Percentiles rank a stretch among this genome's conserved stretches.
These are phyloP conservation scores for Trichosporon asahii DNA, from an alignment of 1,284 basidiomycete species.

Conservation along the genomic window DNA sequence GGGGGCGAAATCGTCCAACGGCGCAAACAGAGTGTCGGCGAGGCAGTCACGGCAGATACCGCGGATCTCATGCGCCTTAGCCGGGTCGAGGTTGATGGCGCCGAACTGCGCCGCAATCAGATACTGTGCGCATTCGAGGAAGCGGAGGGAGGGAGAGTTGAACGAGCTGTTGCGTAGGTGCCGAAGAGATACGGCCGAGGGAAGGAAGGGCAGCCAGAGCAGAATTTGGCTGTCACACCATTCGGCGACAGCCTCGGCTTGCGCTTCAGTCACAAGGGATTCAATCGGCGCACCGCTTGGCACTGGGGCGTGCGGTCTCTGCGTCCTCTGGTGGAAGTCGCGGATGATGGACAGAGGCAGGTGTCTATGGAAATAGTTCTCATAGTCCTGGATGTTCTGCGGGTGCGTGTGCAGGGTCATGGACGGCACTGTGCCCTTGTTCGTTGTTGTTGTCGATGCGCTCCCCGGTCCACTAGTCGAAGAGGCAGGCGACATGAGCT, in stretches of 20 bases:
- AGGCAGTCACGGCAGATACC: not conserved
- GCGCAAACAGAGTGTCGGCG: not conserved
- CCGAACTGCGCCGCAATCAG: constrained; percentile 1
- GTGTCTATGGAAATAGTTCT: constrained; percentile 12
- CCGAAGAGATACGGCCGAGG: not conserved
- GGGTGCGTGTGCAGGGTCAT: constrained; percentile 3
- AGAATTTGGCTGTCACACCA: not conserved
- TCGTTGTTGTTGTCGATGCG: not conserved
- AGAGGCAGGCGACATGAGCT: not conserved
- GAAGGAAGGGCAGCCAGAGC: constrained; percentile 9
- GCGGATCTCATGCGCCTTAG: not conserved
- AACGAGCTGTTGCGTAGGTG: not conserved
- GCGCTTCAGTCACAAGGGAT: constrained; percentile 1
- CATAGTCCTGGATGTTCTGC: constrained; percentile 12
- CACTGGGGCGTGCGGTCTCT: not conserved
- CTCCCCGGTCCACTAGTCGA: not conserved
- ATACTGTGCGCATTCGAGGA: constrained; percentile 9
- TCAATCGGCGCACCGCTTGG: constrained; percentile 2
- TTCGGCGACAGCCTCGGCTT: constrained; percentile 6
- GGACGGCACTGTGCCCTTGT: not conserved
- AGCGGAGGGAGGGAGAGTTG: not conserved
- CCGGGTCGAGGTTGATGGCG: not conserved
- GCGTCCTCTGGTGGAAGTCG: constrained; percentile 10
- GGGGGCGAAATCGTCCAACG: not conserved
- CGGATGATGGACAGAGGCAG: constrained; percentile 11